A percentile compares a stretch with the other conserved stretches of the same genome.
These are phyloP conservation scores for Wickerhamomyces ciferrii DNA, from an alignment of 805 yeast genomes.

Conservation along the genomic window DNA sequence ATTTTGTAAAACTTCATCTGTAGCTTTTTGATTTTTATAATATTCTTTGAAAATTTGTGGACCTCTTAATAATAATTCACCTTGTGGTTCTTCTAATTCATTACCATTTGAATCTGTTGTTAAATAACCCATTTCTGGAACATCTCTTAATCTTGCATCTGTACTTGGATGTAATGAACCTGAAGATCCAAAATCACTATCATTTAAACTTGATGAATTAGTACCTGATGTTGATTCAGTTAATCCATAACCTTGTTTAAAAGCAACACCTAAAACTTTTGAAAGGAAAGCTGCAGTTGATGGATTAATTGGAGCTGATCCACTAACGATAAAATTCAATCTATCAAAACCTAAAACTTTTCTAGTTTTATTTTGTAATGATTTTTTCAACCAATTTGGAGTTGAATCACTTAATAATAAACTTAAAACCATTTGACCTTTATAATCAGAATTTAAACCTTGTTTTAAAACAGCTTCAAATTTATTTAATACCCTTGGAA, in stretches of 20 bases:
- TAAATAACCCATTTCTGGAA: conserved; percentile 39
- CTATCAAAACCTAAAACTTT: conserved; percentile 34
- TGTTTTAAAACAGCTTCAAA: conserved; percentile 45
- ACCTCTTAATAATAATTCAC: conserved; percentile 51
- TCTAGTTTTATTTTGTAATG: conserved; percentile 14
- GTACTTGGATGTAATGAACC: conserved; percentile 37
- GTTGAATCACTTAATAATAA: not conserved
- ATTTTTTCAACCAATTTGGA: conserved; percentile 16
- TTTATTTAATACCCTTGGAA: conserved; percentile 50
- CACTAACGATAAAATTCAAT: conserved; percentile 26
- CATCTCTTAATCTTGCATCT: conserved; percentile 43
- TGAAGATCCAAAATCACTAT: conserved; percentile 30
- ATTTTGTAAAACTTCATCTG: conserved; percentile 37
- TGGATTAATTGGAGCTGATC: conserved; percentile 59
- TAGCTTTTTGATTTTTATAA: conserved; percentile 43
- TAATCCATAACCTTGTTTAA: conserved; percentile 48
- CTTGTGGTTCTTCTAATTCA: conserved; percentile 26
- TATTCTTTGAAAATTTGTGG: conserved; percentile 49
- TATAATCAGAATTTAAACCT: conserved; percentile 22
- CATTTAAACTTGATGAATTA: conserved; percentile 28
- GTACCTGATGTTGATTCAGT: conserved; percentile 50
- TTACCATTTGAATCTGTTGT: conserved; percentile 16
- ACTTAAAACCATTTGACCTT: conserved; percentile 1
- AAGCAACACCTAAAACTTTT: conserved; percentile 41
- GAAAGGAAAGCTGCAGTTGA: conserved; percentile 50